Base-by-base conservation (phyloP, 345 rosid genomes). In the Ceriops zippeliana region DNA sequence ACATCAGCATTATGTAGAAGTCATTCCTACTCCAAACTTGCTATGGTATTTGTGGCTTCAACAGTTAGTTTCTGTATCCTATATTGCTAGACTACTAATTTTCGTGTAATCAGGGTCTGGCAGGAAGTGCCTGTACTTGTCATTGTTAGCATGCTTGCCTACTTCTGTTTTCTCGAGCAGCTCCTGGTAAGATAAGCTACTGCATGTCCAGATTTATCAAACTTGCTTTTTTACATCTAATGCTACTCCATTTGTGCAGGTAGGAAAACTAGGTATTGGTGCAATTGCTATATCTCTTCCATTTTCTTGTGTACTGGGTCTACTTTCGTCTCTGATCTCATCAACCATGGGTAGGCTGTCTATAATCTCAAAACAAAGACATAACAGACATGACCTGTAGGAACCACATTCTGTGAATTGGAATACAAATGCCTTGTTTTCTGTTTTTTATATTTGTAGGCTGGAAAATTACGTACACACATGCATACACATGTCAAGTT, bases 101-200 rank as follows among this genome's bases (percentile, higher is more conserved):
- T 46, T 26, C 30, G 28, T 78, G 35, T 76, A 57, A 46, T 67
- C 76, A 93, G 98, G 84, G 76, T 89, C 51, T 91, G 98, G 97
- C 97, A 88, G 82, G 97, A 93, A 82, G 90, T 86, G 2, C 96
- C 97, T 1, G 79, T 87, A 68, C 90, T 95, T 11, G 86, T 95
- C 64, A 84, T 89, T 38, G 77, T 93, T 76, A 93, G 96, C 85
- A 89, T 90, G 91, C 95, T 89, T 35, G 85, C 91, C 24, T 93
- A 90, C 81, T 93, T 93, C 74, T 93, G 98, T 70, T 90, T 87
- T 80, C 95, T 93, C 0, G 98, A 93, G 83, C 97, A 93, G 80
- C 95, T 89, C 21, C 69, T 93, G 95, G 97, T 90, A 84, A 70
- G 80, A 53, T 73, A 37, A 59, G 26, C 56, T 3, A 42, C 63